A percentile compares a stretch with the other conserved stretches of the same genome.
Evolutionary conservation across 495 filamentous ascomycete genomes (phyloP).

Genomic region (Daldinia decipiens): DNA sequence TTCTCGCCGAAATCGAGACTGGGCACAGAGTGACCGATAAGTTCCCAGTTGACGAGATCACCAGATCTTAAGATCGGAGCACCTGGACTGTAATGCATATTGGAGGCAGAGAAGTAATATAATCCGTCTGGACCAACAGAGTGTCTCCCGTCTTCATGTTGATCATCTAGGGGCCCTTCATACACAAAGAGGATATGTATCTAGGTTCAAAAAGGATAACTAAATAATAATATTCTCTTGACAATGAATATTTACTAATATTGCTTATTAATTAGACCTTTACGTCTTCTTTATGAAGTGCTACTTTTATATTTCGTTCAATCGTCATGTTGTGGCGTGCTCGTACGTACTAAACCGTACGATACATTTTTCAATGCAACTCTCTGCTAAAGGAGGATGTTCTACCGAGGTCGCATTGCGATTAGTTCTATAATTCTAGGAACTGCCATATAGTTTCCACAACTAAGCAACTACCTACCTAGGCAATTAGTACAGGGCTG

Average conservation of each 20-base stretch:
- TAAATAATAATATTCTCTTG: background rate
- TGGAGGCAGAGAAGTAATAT: conserved; percentile 66
- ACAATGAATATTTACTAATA: background rate
- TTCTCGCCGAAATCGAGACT: conserved; percentile 56
- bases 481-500: background rate
- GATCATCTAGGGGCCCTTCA: background rate
- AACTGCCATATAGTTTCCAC: background rate
- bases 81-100: conserved; percentile 67
- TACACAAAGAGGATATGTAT: no score
- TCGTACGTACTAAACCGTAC: background rate
- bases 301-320: background rate
- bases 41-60: conserved; percentile 68
- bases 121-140: conserved; percentile 40
- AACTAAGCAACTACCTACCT: background rate
- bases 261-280: background rate
- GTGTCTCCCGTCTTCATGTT: background rate
- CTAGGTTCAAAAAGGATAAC: no score
- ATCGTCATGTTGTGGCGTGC: background rate
- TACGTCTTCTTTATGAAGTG: background rate
- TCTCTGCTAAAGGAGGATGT: conserved; percentile 29
- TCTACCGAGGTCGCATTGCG: conserved; percentile 31
- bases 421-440: background rate
- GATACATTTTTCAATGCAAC: conserved; percentile 17
- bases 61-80: conserved; percentile 66
- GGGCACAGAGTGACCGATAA: conserved; percentile 64